phyloP scores from a whole-genome alignment of 2,329 filamentous ascomycete genomes.

The Pseudogymnoascus sp. region DNA sequence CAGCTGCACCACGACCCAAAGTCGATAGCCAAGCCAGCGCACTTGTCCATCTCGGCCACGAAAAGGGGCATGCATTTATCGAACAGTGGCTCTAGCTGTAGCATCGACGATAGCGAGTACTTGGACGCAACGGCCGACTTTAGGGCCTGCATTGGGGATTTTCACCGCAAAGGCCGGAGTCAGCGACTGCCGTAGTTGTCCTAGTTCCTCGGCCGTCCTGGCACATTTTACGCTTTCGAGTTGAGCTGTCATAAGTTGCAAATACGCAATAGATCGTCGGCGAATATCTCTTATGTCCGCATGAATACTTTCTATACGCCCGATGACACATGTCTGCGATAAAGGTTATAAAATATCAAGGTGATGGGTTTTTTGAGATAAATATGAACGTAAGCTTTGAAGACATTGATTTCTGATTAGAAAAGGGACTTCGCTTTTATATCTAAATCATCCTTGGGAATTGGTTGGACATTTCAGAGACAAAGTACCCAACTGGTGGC shows the following conservation, averaged over 20 bases:
- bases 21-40: neutral
- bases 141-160: no score
- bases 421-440: neutral
- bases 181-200: neutral
- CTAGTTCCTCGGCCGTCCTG: neutral
- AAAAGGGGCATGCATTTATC: slow-evolving; percentile 39
- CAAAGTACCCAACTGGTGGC: neutral
- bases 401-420: neutral
- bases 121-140: slow-evolving; percentile 34
- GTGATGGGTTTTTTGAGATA: neutral
- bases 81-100: slow-evolving; percentile 40
- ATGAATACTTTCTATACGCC: neutral
- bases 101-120: slow-evolving; percentile 40
- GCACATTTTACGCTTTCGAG: neutral
- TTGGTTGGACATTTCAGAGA: neutral
- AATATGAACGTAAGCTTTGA: neutral
- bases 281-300: neutral
- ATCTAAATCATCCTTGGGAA: neutral
- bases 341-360: neutral
- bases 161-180: neutral
- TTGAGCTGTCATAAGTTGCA: neutral
- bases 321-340: neutral
- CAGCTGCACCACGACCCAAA: neutral
- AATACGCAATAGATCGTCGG: neutral
- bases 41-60: slow-evolving; percentile 27